Conservation (phyloP, 2,329 filamentous ascomycete species). For the Uncinocarpus reesii region DNA sequence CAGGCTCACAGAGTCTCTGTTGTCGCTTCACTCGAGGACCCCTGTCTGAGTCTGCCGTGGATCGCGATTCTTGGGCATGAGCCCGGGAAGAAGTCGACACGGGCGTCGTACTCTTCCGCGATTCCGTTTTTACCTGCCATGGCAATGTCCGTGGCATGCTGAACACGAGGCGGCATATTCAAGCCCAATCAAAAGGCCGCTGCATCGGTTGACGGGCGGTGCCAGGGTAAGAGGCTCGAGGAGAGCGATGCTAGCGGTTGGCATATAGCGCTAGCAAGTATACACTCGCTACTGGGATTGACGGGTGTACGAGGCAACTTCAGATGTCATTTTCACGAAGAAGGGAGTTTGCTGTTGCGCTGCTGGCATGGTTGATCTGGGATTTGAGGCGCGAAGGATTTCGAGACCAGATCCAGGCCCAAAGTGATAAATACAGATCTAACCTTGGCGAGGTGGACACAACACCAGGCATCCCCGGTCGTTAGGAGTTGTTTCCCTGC, state of each 20-base stretch:
- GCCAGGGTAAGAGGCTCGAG: too few species aligned
- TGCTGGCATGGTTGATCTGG: too few species aligned
- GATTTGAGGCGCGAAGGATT: too few species aligned
- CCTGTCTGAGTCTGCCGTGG: constrained; percentile 2
- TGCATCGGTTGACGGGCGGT: too few species aligned
- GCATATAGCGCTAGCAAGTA: neutral
- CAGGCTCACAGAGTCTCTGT: constrained; percentile 2
- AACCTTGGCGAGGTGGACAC: too few species aligned
- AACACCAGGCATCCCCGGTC: too few species aligned
- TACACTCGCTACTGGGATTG: neutral
- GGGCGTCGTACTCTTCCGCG: constrained; percentile 15
- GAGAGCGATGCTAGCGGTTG: neutral
- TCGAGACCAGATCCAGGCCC: too few species aligned
- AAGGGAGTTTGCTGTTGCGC: too few species aligned
- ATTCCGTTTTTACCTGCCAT: constrained; percentile 30
- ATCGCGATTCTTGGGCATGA: constrained; percentile 3
- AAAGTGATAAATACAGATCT: too few species aligned
- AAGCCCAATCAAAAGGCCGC: neutral
- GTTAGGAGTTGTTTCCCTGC: too few species aligned
- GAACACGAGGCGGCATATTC: constrained; percentile 16
- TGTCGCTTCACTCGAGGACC: neutral
- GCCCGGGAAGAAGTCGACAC: constrained; percentile 20
- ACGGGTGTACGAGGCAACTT: neutral
- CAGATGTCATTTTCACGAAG: neutral
- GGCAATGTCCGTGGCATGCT: constrained; percentile 40